Evolutionary conservation across 108 stramenopile species (phyloP).

Genomic region (Nannochloropsis gaditana): DNA sequence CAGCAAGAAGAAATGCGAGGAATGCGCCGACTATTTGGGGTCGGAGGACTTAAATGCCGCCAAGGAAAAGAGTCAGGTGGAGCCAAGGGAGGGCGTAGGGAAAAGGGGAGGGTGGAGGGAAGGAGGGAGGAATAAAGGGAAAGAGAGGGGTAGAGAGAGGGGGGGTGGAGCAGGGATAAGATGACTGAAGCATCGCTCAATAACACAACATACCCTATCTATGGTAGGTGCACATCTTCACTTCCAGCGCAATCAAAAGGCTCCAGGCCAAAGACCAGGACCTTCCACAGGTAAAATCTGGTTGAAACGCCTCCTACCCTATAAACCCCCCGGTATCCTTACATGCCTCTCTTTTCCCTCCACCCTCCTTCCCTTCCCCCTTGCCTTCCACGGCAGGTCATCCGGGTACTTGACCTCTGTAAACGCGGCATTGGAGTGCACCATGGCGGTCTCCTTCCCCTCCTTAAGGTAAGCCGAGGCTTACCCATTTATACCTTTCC

Average conservation of each 20-base stretch:
- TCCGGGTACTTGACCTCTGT: constrained; percentile 63
- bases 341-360: not conserved
- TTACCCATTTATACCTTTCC: not conserved
- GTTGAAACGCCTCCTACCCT: not conserved
- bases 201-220: not conserved
- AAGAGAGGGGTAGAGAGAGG: no score
- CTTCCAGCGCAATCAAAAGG: constrained; percentile 56
- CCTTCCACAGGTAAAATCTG: constrained; percentile 77
- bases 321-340: not conserved
- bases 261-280: constrained; percentile 70
- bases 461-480: constrained; percentile 63
- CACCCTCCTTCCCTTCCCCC: not conserved
- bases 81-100: not conserved
- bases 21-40: constrained; percentile 74
- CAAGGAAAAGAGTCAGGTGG: constrained; percentile 28
- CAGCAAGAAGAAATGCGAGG: constrained; percentile 93
- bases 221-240: constrained; percentile 40
- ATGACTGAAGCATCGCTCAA: not conserved
- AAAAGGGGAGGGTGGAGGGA: not conserved
- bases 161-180: constrained; percentile 25
- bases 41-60: constrained; percentile 78
- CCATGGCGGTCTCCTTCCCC: constrained; percentile 94
- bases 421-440: constrained; percentile 90
- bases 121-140: no score
- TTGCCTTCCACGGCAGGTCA: constrained; percentile 50